A percentile compares a stretch with the other conserved stretches of the same genome.
These are phyloP conservation scores for Candida smagusa DNA, from an alignment of 1,139 yeast genomes.

Conservation along the genomic window DNA sequence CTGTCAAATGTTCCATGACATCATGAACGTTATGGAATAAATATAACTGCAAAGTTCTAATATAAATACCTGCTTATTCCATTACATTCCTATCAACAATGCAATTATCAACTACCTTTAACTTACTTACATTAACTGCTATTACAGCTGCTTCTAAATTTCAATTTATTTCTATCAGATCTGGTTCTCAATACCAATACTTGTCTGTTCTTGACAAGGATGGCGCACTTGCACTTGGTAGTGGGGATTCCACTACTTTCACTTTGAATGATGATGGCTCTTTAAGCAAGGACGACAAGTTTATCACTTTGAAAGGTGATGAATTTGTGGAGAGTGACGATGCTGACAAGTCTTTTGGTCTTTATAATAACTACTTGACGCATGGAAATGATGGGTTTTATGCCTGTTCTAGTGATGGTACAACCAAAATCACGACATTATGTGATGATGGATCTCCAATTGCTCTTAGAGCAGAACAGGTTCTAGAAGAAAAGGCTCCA, in stretches of 20 bases:
- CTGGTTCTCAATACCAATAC: slow-evolving; percentile 25
- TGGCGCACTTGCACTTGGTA: slow-evolving; percentile 13
- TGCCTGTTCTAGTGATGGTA: slow-evolving; percentile 18
- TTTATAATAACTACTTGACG: slow-evolving; percentile 13
- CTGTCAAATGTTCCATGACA: no score
- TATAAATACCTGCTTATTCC: no score
- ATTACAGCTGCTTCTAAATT: slow-evolving; percentile 17
- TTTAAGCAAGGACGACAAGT: slow-evolving; percentile 16
- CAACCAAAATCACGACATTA: slow-evolving; percentile 7
- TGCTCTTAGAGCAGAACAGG: slow-evolving; percentile 9
- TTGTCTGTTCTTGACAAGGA: slow-evolving; percentile 15
- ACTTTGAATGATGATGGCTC: slow-evolving; percentile 17
- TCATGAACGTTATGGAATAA: no score
- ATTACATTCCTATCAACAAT: background rate
- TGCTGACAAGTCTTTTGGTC: slow-evolving; percentile 17
- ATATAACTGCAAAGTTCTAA: no score
- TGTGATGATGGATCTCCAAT: slow-evolving; percentile 13
- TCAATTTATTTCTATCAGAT: slow-evolving; percentile 19
- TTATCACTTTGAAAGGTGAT: slow-evolving; percentile 12
- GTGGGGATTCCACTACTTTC: slow-evolving; percentile 15
- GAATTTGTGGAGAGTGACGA: slow-evolving; percentile 12
- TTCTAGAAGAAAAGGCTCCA: background rate
- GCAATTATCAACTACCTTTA: slow-evolving; percentile 11
- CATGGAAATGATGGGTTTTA: slow-evolving; percentile 13
- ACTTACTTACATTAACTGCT: slow-evolving; percentile 18